These are phyloP conservation scores for Chaetomidium leptoderma DNA, from an alignment of 495 filamentous ascomycete species.

Conservation along the genomic window DNA sequence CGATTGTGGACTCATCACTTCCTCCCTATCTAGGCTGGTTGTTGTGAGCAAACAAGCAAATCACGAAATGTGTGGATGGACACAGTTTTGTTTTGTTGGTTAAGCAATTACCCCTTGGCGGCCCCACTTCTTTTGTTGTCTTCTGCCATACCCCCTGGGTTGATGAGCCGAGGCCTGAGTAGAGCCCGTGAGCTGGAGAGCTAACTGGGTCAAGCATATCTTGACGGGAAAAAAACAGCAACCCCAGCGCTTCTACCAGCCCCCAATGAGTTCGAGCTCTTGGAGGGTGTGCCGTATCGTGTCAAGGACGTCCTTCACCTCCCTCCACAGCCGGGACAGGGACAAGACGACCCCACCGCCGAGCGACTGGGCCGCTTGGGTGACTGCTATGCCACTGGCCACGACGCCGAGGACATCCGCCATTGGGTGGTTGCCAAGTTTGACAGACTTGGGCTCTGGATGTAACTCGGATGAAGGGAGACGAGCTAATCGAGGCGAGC, in stretches of 20 bases:
- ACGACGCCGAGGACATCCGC: slow-evolving; percentile 33
- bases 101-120: not conserved
- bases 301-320: slow-evolving; percentile 33
- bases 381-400: slow-evolving; percentile 38
- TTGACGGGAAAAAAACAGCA: too few species aligned
- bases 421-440: slow-evolving; percentile 17
- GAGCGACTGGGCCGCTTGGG: slow-evolving; percentile 27
- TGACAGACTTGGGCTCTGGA: too few species aligned
- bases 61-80: not conserved
- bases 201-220: too few species aligned
- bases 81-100: not conserved
- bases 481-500: too few species aligned
- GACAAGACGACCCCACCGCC: slow-evolving; percentile 29
- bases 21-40: not conserved
- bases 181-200: too few species aligned
- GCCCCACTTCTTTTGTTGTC: not conserved
- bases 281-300: slow-evolving; percentile 28
- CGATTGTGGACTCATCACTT: too few species aligned
- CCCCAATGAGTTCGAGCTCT: slow-evolving; percentile 31
- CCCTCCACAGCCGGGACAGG: slow-evolving; percentile 34
- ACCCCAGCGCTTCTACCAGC: too few species aligned
- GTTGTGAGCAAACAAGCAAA: not conserved
- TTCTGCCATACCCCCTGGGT: not conserved
- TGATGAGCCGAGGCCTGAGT: too few species aligned
- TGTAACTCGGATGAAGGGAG: too few species aligned